Conservation (phyloP, 148 eudicot genomes). For the Dianthus caryophyllus region DNA sequence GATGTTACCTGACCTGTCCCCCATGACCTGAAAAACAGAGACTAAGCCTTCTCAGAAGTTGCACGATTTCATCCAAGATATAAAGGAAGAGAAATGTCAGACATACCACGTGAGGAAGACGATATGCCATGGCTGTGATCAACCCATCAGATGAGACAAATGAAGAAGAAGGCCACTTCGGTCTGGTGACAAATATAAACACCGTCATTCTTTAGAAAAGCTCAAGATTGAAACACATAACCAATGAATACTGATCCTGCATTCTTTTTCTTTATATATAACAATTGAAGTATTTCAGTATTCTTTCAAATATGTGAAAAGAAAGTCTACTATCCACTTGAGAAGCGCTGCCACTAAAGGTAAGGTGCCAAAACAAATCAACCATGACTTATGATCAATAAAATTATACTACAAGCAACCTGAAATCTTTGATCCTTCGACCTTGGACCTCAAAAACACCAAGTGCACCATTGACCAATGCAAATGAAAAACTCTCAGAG, state of each 20-base stretch:
- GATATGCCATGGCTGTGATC: conserved; percentile 98
- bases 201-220: conserved; percentile 2
- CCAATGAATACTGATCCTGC: not conserved
- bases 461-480: conserved; percentile 92
- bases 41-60: conserved; percentile 1
- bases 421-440: conserved; percentile 89
- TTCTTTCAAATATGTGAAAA: not conserved
- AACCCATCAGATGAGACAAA: conserved; percentile 90
- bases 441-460: conserved; percentile 99
- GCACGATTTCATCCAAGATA: conserved; percentile 9
- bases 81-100: not conserved
- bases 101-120: conserved; percentile 97
- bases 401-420: conserved; percentile 45
- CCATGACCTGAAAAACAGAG: conserved; percentile 69
- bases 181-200: conserved; percentile 49
- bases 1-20: conserved; percentile 92
- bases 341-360: conserved; percentile 2
- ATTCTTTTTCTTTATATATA: not conserved
- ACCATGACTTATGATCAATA: conserved; percentile 1
- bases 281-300: not conserved
- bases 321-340: not conserved
- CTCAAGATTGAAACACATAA: not conserved
- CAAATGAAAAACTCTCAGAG: conserved; percentile 95
- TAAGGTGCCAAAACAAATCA: not conserved
- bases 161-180: conserved; percentile 97